Evolutionary conservation across 2,329 filamentous ascomycete genomes (phyloP), one percentile per base, ranked within the genome.

Genomic region (Talaromyces sp.): DNA sequence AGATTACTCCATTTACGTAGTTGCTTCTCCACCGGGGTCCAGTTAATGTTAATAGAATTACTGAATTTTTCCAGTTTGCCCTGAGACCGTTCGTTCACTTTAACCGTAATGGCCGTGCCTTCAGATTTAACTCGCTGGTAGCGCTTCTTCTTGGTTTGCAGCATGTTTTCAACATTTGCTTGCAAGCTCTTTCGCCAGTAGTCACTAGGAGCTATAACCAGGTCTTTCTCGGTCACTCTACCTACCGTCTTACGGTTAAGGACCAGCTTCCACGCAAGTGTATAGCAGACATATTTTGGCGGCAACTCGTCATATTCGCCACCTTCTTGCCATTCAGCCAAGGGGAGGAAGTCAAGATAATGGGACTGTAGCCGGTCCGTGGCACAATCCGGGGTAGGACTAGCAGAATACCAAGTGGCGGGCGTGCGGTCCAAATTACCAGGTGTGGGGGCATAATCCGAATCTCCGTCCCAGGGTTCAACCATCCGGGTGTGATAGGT

Each of bases 221-320:
- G 36, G 36, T 66, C 58, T 48, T 62, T 41, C 47, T 64, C 59
- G 22, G 64, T 68, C 30, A 57, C 56, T 47, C 45, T 62, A 44
- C 53, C 51, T 40, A 62, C 59, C 35, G 24, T 27, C 50, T 58
- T 62, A 30, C 58, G 53, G 46, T 66, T 66, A 29, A 69, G 49
- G 39, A 51, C 58, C 43, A 65, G 52, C 43, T 63, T 68, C 62
- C 58, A 66, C 43, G 55, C 56, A 29, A 65, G 61, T 40, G 57
- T 63, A 32, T 67, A 65, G 44, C 51, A 56, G 50, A 65, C 37
- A 48, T 59, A 63, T 52, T 37, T 46, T 11, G 58, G 58, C 20
- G 51, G 55, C 17, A 52, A 4, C 45, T 65, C 54, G 46, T 67
- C 50, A 39, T 64, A 66, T 56, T 61, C 52, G 46, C 39, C 43